phyloP scores from a whole-genome alignment of 2,329 filamentous ascomycete genomes.

The Tolypocladium cylindrosporum region DNA sequence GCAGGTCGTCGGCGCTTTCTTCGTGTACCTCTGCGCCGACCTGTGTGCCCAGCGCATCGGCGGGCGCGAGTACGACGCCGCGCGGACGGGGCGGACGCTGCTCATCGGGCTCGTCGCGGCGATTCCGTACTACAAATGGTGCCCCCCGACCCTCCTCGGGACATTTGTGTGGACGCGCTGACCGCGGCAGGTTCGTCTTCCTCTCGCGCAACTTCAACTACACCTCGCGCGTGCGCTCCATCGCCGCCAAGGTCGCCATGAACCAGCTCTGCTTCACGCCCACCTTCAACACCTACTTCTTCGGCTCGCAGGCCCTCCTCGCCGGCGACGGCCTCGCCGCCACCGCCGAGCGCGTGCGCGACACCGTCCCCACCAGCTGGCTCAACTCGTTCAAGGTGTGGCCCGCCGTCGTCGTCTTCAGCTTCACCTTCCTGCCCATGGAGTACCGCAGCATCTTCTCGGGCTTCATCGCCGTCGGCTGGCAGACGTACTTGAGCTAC shows the following conservation, averaged over 20 bases:
- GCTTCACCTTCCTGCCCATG: conserved; percentile 71
- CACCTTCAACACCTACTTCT: conserved; percentile 74
- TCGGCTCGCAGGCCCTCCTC: conserved; percentile 67
- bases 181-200: conserved; percentile 57
- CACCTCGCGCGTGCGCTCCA: conserved; percentile 56
- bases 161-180: background rate
- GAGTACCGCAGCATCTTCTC: conserved; percentile 75
- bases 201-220: conserved; percentile 80
- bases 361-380: conserved; percentile 68
- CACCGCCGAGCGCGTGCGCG: conserved; percentile 58
- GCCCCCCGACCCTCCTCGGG: conserved; percentile 15
- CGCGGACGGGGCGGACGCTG: conserved; percentile 60
- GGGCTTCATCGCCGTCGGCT: conserved; percentile 71
- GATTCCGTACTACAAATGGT: conserved; percentile 80
- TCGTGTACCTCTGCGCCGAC: conserved; percentile 73
- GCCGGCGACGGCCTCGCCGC: conserved; percentile 56
- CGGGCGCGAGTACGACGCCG: conserved; percentile 54
- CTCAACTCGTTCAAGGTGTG: conserved; percentile 78
- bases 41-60: conserved; percentile 64
- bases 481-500: conserved; percentile 85
- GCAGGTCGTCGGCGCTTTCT: conserved; percentile 63
- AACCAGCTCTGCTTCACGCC: conserved; percentile 79
- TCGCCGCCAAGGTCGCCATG: conserved; percentile 67
- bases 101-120: conserved; percentile 62
- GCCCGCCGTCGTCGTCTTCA: conserved; percentile 80